A percentile compares a stretch with the other conserved stretches of the same genome.
Conservation (phyloP, 345 rosid genomes). For the Reutealis trisperma region DNA sequence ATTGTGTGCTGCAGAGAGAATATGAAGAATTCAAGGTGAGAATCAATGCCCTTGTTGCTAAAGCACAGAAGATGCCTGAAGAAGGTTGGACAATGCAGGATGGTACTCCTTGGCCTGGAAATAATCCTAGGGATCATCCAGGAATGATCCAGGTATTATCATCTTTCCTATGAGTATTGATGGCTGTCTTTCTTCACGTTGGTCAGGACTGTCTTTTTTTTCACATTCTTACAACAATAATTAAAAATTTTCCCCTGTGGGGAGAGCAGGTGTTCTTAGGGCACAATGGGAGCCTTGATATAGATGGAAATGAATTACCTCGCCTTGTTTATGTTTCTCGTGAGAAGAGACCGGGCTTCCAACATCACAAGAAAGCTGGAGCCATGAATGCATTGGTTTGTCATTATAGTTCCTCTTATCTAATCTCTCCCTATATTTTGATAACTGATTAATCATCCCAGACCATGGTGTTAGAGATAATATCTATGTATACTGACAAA, state of each 20-base stretch:
- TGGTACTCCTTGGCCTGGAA: conserved; percentile 99
- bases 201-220: not conserved
- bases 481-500: not conserved
- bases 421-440: not conserved
- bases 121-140: conserved; percentile 98
- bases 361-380: conserved; percentile 99
- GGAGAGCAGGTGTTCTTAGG: conserved; percentile 84
- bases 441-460: not conserved
- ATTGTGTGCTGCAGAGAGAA: conserved; percentile 66
- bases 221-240: conserved; percentile 9
- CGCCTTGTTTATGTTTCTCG: conserved; percentile 99
- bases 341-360: conserved; percentile 99
- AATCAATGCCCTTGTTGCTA: conserved; percentile 97
- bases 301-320: conserved; percentile 98
- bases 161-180: conserved; percentile 10
- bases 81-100: conserved; percentile 99
- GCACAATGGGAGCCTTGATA: conserved; percentile 97
- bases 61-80: conserved; percentile 99
- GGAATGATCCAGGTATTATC: conserved; percentile 89
- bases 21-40: conserved; percentile 99
- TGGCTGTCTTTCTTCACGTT: no score
- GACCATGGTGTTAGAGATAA: not conserved
- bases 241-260: conserved; percentile 5
- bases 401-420: conserved; percentile 6
- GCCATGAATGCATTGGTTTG: conserved; percentile 99